Conservation (phyloP, 1,139 yeast species). For the Sugiyamaella japonica region DNA sequence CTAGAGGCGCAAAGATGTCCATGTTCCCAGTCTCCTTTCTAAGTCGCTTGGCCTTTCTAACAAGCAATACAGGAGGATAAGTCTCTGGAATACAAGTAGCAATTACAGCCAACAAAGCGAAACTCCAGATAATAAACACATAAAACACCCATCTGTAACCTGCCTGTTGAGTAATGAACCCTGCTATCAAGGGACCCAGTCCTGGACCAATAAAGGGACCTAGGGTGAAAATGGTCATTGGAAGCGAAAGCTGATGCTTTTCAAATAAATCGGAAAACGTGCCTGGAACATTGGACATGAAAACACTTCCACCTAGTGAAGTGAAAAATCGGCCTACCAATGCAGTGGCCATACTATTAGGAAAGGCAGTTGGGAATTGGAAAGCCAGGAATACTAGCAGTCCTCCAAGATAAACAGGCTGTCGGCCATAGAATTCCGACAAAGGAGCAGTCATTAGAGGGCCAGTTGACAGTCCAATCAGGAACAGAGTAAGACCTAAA, state of each 20-base stretch:
- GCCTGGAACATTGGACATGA: slow-evolving; percentile 77
- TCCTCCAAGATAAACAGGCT: slow-evolving; percentile 61
- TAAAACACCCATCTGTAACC: slow-evolving; percentile 63
- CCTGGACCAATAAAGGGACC: slow-evolving; percentile 78
- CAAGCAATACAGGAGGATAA: slow-evolving; percentile 62
- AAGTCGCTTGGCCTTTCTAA: slow-evolving; percentile 55
- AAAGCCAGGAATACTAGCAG: slow-evolving; percentile 57
- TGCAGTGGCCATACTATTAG: slow-evolving; percentile 61
- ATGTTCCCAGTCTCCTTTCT: slow-evolving; percentile 62
- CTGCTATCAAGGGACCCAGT: slow-evolving; percentile 68
- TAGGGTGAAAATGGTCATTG: slow-evolving; percentile 69
- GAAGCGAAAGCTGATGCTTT: slow-evolving; percentile 59
- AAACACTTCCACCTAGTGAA: slow-evolving; percentile 70
- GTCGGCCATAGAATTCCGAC: slow-evolving; percentile 72
- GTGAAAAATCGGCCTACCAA: slow-evolving; percentile 65
- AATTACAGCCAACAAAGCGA: slow-evolving; percentile 57
- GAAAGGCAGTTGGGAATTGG: slow-evolving; percentile 66
- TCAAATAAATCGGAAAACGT: slow-evolving; percentile 66
- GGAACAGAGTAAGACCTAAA: slow-evolving; percentile 64
- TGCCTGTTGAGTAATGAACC: slow-evolving; percentile 56
- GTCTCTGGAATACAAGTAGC: slow-evolving; percentile 66
- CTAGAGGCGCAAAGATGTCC: slow-evolving; percentile 53
- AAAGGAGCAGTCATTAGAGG: slow-evolving; percentile 73
- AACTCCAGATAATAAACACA: slow-evolving; percentile 67
- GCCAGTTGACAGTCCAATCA: slow-evolving; percentile 67